These are phyloP conservation scores for Neurospora intermedia DNA, from an alignment of 495 filamentous ascomycete species.

Conservation along the genomic window DNA sequence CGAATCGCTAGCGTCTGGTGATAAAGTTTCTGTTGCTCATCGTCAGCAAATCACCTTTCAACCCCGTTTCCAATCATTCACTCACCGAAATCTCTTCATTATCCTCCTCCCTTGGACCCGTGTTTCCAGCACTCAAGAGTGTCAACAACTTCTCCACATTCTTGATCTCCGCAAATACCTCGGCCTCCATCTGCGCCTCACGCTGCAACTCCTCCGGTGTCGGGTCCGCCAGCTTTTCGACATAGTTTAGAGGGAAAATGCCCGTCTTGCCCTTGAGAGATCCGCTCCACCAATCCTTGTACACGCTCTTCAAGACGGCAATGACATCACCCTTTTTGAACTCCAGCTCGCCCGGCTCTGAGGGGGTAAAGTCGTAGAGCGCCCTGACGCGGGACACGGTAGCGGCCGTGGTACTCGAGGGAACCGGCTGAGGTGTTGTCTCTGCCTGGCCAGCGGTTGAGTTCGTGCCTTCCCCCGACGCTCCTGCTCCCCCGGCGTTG, in stretches of 20 bases:
- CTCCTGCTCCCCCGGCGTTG: neutral
- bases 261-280: slow-evolving; percentile 88
- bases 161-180: slow-evolving; percentile 97
- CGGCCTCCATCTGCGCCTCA: slow-evolving; percentile 93
- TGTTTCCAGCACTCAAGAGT: slow-evolving; percentile 84
- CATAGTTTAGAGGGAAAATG: slow-evolving; percentile 97
- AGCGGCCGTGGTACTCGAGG: slow-evolving; percentile 73
- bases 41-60: neutral
- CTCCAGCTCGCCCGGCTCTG: slow-evolving; percentile 86
- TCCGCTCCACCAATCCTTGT: slow-evolving; percentile 99
- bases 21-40: slow-evolving; percentile 55
- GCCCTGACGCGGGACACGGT: slow-evolving; percentile 92
- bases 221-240: slow-evolving; percentile 91
- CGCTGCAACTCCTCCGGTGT: slow-evolving; percentile 89
- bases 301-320: slow-evolving; percentile 92
- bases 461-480: slow-evolving; percentile 13
- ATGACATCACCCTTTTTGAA: slow-evolving; percentile 97
- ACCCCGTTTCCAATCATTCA: neutral
- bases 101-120: slow-evolving; percentile 74
- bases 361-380: slow-evolving; percentile 87
- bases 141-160: slow-evolving; percentile 97
- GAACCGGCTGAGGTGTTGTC: slow-evolving; percentile 29
- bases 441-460: slow-evolving; percentile 14
- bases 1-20: slow-evolving; percentile 89
- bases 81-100: slow-evolving; percentile 86